Percentiles rank a stretch among this genome's conserved stretches.
phyloP scores from a whole-genome alignment of 805 yeast species.

The Wickerhamomyces bovis region DNA sequence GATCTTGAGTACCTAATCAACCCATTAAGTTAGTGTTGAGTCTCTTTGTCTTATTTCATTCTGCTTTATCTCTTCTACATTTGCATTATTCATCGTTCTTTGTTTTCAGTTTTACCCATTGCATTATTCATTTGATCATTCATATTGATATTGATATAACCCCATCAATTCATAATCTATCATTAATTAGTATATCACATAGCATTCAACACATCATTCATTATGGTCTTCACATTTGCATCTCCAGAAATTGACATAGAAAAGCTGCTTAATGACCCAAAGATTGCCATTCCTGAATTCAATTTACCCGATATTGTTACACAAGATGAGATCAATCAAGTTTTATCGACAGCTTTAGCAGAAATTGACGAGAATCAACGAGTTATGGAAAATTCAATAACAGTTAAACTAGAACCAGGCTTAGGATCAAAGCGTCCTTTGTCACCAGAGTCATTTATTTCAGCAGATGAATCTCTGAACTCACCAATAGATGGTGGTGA shows the following conservation, averaged over 20 bases:
- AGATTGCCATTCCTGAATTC: constrained; percentile 5
- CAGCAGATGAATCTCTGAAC: constrained; percentile 24
- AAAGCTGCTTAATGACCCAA: constrained; percentile 7
- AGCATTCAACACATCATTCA: not conserved
- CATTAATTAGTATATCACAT: not conserved
- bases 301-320: constrained; percentile 1
- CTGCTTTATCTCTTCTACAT: not conserved
- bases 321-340: constrained; percentile 29
- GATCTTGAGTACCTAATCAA: not conserved
- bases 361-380: constrained; percentile 10
- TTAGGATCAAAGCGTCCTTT: constrained; percentile 13
- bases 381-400: not conserved
- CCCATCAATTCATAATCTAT: too few species aligned
- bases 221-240: not conserved
- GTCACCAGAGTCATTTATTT: constrained; percentile 32
- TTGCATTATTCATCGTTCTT: not conserved
- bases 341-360: constrained; percentile 9
- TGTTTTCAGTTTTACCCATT: not conserved
- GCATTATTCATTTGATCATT: not conserved
- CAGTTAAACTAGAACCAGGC: not conserved
- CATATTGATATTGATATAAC: too few species aligned
- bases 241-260: constrained; percentile 11
- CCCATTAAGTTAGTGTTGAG: not conserved
- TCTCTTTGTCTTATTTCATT: not conserved
- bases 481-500: constrained; percentile 13